A percentile compares a stretch with the other conserved stretches of the same genome.
These are phyloP conservation scores for Trypanosoma lewisi DNA, from an alignment of 208 protist genomes.

Conservation along the genomic window DNA sequence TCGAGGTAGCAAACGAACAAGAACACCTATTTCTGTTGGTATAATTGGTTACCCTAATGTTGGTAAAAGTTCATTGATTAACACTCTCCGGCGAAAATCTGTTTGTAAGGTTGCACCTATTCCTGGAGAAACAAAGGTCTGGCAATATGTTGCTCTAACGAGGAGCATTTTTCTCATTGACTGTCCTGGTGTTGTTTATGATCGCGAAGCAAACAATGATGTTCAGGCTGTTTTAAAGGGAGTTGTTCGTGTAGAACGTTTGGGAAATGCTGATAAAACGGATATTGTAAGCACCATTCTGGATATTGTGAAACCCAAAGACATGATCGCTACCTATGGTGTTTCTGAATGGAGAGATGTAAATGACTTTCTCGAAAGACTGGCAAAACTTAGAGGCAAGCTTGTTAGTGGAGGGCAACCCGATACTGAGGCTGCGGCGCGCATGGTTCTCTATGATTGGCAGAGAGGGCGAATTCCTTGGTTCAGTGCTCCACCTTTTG, in stretches of 20 bases:
- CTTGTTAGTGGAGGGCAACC: conserved; percentile 94
- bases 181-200: conserved; percentile 98
- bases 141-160: conserved; percentile 99
- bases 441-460: conserved; percentile 98
- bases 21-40: conserved; percentile 88
- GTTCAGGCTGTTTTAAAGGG: conserved; percentile 98
- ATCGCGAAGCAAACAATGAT: conserved; percentile 93
- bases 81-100: conserved; percentile 97
- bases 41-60: conserved; percentile 99
- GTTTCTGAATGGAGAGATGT: conserved; percentile 92
- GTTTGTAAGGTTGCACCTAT: conserved; percentile 99
- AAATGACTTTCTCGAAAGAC: conserved; percentile 96
- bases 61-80: conserved; percentile 99
- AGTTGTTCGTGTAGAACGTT: conserved; percentile 93
- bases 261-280: conserved; percentile 91
- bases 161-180: conserved; percentile 99
- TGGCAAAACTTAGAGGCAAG: conserved; percentile 94
- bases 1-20: conserved; percentile 81
- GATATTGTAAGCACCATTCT: conserved; percentile 95
- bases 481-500: conserved; percentile 93
- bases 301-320: conserved; percentile 93
- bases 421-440: conserved; percentile 93
- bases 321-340: conserved; percentile 96
- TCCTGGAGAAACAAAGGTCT: conserved; percentile 99
- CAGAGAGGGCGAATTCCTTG: conserved; percentile 96